phyloP scores from a whole-genome alignment of 192 early-diverging fungal genomes.

The Podila epicladia region DNA sequence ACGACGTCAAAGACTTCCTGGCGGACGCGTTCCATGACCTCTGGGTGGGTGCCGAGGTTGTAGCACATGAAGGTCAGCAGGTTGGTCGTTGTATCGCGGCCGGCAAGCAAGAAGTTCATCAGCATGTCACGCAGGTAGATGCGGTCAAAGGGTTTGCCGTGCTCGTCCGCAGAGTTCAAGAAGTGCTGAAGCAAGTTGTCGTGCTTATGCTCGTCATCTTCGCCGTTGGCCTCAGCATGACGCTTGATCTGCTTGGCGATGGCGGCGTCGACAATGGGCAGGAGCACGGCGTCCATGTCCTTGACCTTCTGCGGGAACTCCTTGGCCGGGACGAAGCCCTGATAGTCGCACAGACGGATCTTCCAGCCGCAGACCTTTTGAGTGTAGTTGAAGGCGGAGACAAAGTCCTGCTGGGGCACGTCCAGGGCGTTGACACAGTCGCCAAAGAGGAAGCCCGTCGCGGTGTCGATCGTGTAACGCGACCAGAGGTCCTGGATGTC shows the following conservation, averaged over 20 bases:
- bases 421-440: constrained; percentile 40
- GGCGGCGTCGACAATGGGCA: constrained; percentile 43
- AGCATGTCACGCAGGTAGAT: constrained; percentile 49
- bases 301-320: constrained; percentile 51
- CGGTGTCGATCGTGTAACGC: constrained; percentile 49
- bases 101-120: constrained; percentile 51
- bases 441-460: constrained; percentile 47
- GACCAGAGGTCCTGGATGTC: constrained; percentile 51
- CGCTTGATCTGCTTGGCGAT: constrained; percentile 37
- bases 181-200: constrained; percentile 39
- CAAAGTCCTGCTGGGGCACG: constrained; percentile 45
- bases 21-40: constrained; percentile 46
- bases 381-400: constrained; percentile 45
- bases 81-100: constrained; percentile 59
- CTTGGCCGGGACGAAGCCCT: constrained; percentile 12
- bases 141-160: constrained; percentile 49
- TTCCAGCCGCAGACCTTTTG: constrained; percentile 53
- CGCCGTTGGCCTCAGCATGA: constrained; percentile 8
- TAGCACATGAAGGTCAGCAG: constrained; percentile 54
- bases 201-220: constrained; percentile 24
- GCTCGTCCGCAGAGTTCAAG: constrained; percentile 47
- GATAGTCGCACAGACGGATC: constrained; percentile 49
- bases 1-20: constrained; percentile 54
- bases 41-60: constrained; percentile 52
- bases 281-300: constrained; percentile 39